Evolutionary conservation across 768 basidiomycete species (phyloP), one percentile per base, ranked within the genome.

Genomic region (Boletus pseudo-olivaceus): DNA sequence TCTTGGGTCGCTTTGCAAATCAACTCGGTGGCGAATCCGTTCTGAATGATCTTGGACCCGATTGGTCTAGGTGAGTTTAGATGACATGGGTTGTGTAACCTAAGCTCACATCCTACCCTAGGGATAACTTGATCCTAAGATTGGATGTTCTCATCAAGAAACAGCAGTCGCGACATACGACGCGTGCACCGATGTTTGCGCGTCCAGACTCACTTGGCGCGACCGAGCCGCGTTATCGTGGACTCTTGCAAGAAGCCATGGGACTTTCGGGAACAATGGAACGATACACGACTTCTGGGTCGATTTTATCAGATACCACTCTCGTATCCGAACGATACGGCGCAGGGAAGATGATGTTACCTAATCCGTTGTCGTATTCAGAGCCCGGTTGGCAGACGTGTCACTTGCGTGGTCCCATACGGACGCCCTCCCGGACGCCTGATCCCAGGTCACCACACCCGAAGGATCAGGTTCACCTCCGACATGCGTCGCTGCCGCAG

Each of bases 401-500:
- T 15, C 17, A 34, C 26, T 66, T 68, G 15, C 79, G 85, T 3
- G 78, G 75, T 5, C 85, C 84, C 1, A 75, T 89, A 14, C 61
- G 67, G 14, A 88, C 88, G 0, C 88, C 87, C 5, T 77, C 70
- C 4, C 75, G 82, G 14, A 80, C 76, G 38, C 78, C 77, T 1
- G 54, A 73, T 14, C 75, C 80, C 0, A 78, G 73, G 57, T 57
- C 69, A 1, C 68, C 71, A 11, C 80, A 77, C 53, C 87, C 87
- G 0, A 89, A 82, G 68, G 86, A 88, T 30, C 75, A 83, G 17
- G 85, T 90, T 3, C 70, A 77, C 19, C 75, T 91, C 10, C 76
- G 85, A 34, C 83, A 78, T 12, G 78, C 81, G 2, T 79, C 83
- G 0, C 63, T 70, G 5, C 67, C 67, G 37, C 53, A 46, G 20